These are phyloP conservation scores for Sphaerobolus stellatus DNA, from an alignment of 1,284 basidiomycete species.

Conservation along the genomic window DNA sequence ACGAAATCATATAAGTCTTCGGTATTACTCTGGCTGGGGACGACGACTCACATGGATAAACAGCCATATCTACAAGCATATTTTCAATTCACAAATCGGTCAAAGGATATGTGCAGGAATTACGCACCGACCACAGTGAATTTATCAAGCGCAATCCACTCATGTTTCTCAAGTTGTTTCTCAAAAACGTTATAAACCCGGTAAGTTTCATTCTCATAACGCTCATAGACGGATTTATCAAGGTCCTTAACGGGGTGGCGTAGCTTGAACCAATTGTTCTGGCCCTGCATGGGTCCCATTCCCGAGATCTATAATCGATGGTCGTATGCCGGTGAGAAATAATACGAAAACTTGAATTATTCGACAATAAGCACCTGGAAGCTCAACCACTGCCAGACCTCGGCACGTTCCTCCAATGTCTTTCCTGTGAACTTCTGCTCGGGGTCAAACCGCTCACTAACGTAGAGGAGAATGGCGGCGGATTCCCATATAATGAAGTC, in stretches of 20 bases:
- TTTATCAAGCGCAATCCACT: not conserved
- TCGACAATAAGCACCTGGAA: not conserved
- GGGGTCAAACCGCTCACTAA: not conserved
- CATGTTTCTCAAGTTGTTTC: not conserved
- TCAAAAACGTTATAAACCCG: not conserved
- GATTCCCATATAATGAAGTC: constrained; percentile 25
- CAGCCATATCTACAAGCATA: too few relatives aligned
- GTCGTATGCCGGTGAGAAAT: not conserved
- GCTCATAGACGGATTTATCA: not conserved
- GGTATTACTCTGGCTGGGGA: not conserved
- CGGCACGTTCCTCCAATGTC: not conserved
- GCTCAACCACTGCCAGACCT: not conserved
- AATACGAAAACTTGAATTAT: not conserved
- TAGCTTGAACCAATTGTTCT: not conserved
- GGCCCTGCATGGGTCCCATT: not conserved
- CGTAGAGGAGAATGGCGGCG: constrained; percentile 21
- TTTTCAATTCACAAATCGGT: too few relatives aligned
- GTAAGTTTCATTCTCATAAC: not conserved
- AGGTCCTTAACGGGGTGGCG: not conserved
- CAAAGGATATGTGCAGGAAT: too few relatives aligned
- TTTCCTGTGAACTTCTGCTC: not conserved
- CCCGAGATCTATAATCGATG: not conserved
- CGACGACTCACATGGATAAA: too few relatives aligned
- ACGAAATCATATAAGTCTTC: not conserved
- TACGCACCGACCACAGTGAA: not conserved